Evolutionary conservation across 352 stramenopile species (phyloP).

Genomic region (Globisporangium solare): DNA sequence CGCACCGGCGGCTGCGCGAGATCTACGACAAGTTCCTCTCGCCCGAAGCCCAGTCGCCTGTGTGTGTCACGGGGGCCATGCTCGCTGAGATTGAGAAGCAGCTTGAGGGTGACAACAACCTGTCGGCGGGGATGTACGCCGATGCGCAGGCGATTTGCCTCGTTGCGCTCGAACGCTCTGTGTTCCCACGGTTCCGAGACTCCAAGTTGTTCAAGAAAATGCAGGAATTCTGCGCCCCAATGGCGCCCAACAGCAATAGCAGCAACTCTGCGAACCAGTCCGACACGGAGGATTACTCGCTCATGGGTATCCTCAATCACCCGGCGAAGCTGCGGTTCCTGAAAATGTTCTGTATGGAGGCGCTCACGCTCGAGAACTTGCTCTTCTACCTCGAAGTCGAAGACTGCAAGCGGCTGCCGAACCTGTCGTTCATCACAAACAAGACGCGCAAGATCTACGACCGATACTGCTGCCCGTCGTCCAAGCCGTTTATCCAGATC

Average conservation of each 20-base stretch:
- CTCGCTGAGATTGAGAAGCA: constrained; percentile 58
- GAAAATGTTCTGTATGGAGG: constrained; percentile 86
- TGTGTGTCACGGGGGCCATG: constrained; percentile 72
- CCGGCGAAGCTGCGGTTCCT: constrained; percentile 78
- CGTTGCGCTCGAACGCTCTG: constrained; percentile 60
- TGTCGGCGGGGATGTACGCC: constrained; percentile 65
- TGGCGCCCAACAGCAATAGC: neutral
- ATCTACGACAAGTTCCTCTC: constrained; percentile 88
- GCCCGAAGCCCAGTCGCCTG: constrained; percentile 54
- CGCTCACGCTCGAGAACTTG: constrained; percentile 73
- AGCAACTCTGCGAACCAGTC: constrained; percentile 10
- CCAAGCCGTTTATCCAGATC: constrained; percentile 41
- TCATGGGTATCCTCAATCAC: constrained; percentile 56
- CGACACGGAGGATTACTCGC: constrained; percentile 51
- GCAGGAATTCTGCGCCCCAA: constrained; percentile 58
- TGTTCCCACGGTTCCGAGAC: constrained; percentile 75
- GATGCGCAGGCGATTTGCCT: constrained; percentile 64
- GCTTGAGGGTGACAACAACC: constrained; percentile 50
- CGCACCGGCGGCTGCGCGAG: constrained; percentile 67
- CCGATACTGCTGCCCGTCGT: constrained; percentile 52
- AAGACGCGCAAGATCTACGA: constrained; percentile 79
- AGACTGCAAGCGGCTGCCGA: constrained; percentile 78
- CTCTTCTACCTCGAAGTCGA: constrained; percentile 85
- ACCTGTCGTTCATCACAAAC: constrained; percentile 76
- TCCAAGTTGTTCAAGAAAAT: constrained; percentile 76